phyloP scores from a whole-genome alignment of 306 rosid species.

The Cicer yamashitae region DNA sequence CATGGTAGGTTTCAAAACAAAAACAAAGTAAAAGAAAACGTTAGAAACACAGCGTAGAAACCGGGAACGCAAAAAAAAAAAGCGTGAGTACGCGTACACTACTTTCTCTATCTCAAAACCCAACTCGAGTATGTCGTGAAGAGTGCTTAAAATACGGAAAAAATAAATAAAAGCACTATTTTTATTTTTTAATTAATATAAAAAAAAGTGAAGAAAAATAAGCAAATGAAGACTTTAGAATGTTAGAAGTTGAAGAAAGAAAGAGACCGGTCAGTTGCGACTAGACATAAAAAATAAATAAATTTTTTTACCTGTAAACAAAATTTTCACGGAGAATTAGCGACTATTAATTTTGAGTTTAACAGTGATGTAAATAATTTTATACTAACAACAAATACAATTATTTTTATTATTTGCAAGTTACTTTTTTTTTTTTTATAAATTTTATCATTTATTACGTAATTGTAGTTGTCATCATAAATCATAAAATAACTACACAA shows the following conservation, averaged over 20 bases:
- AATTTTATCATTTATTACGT: no score
- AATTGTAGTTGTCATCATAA: no score
- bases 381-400: no score
- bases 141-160: conserved; percentile 2
- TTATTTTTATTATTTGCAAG: no score
- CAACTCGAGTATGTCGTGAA: conserved; percentile 12
- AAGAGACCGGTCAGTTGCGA: background rate
- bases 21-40: conserved; percentile 33
- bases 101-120: background rate
- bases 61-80: background rate
- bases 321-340: no score
- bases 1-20: background rate
- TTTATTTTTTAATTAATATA: background rate
- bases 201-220: background rate
- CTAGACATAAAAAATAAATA: background rate
- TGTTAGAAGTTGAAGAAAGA: conserved; percentile 11
- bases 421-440: no score
- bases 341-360: no score
- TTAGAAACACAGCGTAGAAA: background rate
- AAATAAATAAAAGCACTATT: background rate
- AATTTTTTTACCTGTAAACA: no score
- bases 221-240: conserved; percentile 1
- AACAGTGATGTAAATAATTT: no score
- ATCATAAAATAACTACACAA: no score
- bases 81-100: conserved; percentile 13